phyloP scores from a whole-genome alignment of 306 rosid species.

The Ochetophila trinervis region DNA sequence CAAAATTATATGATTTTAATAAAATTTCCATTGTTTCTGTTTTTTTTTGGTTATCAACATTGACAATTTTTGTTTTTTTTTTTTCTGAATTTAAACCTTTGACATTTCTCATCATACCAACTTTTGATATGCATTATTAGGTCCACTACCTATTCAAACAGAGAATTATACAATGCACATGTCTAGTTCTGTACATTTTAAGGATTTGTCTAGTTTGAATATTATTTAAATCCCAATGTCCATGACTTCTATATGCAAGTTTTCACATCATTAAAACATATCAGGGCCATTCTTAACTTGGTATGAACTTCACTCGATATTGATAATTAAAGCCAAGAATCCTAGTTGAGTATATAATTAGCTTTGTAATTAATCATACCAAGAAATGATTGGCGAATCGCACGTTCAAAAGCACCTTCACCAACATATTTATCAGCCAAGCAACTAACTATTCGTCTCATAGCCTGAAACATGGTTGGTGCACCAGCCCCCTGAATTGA shows the following conservation, averaged over 20 bases:
- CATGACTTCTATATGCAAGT: not conserved
- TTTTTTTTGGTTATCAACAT: too few relatives aligned
- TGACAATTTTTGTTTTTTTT: not conserved
- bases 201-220: too few relatives aligned
- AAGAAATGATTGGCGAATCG: slow-evolving; percentile 85
- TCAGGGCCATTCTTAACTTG: not conserved
- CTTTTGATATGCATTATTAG: too few relatives aligned
- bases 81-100: too few relatives aligned
- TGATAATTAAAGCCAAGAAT: not conserved
- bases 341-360: not conserved
- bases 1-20: too few relatives aligned
- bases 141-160: too few relatives aligned
- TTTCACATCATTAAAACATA: not conserved
- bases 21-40: too few relatives aligned
- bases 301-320: not conserved
- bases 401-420: slow-evolving; percentile 83
- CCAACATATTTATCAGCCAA: slow-evolving; percentile 48
- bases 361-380: slow-evolving; percentile 47
- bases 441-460: slow-evolving; percentile 75
- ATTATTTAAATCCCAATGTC: not conserved
- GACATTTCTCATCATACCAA: too few relatives aligned
- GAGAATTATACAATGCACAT: too few relatives aligned
- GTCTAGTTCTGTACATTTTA: too few relatives aligned
- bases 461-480: slow-evolving; percentile 97
- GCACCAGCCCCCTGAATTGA: slow-evolving; percentile 99